phyloP scores from a whole-genome alignment of 2,329 filamentous ascomycete genomes.

The Fusarium circinatum region DNA sequence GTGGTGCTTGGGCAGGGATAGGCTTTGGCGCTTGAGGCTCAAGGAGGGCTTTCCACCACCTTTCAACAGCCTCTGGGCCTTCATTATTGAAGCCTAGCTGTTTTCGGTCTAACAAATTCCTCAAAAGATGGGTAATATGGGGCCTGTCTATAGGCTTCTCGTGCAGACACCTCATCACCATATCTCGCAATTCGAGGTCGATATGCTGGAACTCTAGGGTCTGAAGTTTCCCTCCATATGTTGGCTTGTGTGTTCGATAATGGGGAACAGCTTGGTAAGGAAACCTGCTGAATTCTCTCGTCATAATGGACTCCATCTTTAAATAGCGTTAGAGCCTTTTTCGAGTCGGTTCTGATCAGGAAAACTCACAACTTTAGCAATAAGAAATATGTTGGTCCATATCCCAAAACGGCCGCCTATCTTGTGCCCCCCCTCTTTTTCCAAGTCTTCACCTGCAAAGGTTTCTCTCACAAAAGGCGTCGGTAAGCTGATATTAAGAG shows the following conservation, averaged over 20 bases:
- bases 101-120: constrained; percentile 34
- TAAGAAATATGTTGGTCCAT: constrained; percentile 46
- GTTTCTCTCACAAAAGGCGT: neutral
- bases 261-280: constrained; percentile 24
- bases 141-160: constrained; percentile 44
- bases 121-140: constrained; percentile 33
- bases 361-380: constrained; percentile 42
- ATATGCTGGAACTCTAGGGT: constrained; percentile 1
- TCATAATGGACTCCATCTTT: constrained; percentile 46
- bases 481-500: neutral
- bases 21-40: neutral
- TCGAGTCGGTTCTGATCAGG: neutral
- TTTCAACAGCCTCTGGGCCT: constrained; percentile 9
- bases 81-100: constrained; percentile 23
- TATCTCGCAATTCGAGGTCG: constrained; percentile 38
- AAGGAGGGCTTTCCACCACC: constrained; percentile 36
- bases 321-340: constrained; percentile 3
- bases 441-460: constrained; percentile 23
- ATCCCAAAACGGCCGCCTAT: constrained; percentile 44
- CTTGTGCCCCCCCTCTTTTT: neutral
- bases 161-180: constrained; percentile 41
- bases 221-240: constrained; percentile 41
- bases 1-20: neutral
- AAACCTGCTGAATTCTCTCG: constrained; percentile 14
- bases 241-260: neutral